phyloP scores from a whole-genome alignment of 257 asterid genomes.

The Eustoma russellianum region DNA sequence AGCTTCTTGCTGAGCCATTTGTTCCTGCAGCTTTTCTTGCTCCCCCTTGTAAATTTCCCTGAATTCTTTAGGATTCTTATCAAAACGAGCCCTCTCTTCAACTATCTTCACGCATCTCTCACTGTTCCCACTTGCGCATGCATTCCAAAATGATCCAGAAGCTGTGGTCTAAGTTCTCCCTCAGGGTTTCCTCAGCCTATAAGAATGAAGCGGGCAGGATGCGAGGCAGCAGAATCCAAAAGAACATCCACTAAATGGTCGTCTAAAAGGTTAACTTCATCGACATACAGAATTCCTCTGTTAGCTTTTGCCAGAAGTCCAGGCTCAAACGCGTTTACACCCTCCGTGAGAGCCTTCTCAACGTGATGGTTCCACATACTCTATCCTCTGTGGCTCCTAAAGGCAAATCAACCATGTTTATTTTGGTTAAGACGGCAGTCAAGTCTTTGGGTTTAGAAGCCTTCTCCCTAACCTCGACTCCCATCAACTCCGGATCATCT shows the following conservation, averaged over 20 bases:
- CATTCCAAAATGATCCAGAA: conserved; percentile 95
- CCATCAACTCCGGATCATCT: conserved; percentile 78
- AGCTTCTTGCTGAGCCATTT: conserved; percentile 53
- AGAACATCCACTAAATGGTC: conserved; percentile 90
- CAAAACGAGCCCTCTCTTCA: conserved; percentile 87
- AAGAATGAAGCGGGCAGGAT: conserved; percentile 85
- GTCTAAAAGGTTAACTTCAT: conserved; percentile 87
- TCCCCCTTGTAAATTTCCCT: conserved; percentile 54
- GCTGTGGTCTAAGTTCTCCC: conserved; percentile 96
- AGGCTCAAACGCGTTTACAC: conserved; percentile 93
- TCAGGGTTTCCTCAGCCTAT: conserved; percentile 92
- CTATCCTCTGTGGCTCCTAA: conserved; percentile 92
- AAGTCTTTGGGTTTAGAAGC: conserved; percentile 43
- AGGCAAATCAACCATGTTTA: conserved; percentile 91
- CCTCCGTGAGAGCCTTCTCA: conserved; percentile 91
- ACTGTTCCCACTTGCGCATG: conserved; percentile 93
- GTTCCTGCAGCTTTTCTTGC: conserved; percentile 76
- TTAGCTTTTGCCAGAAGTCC: conserved; percentile 92
- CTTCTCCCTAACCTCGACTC: conserved; percentile 66
- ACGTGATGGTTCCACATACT: conserved; percentile 94
- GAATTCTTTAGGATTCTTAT: conserved; percentile 65
- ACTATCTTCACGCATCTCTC: conserved; percentile 84
- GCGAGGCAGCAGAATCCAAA: conserved; percentile 86
- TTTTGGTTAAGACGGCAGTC: conserved; percentile 42
- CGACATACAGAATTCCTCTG: conserved; percentile 80